Base-by-base conservation (phyloP, 2,329 filamentous ascomycete genomes). In the Aspergillus tanneri region DNA sequence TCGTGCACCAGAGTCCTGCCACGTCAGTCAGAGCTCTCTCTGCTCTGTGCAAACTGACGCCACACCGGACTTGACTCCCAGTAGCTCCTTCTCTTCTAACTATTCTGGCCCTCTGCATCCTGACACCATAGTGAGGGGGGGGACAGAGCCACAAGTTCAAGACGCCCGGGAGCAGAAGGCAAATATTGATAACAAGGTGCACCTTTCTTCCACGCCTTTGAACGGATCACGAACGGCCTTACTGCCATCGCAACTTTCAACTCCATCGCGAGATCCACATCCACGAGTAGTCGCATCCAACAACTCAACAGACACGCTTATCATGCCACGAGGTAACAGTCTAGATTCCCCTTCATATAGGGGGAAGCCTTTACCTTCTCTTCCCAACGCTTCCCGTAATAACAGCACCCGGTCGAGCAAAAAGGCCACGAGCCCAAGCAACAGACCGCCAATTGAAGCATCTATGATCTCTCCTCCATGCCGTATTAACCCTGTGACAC, bases 391-490 rank as follows among this genome's bases (percentile, higher is more conserved):
- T 5, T 52, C 63, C 2, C 64, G 62, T 28, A 55, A 53, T 12
- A 50, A 45, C 0, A 56, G 21, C 49, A 55, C 43, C 37, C 57
- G 41, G 28, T 49, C 54, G 2, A 43, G 55, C 2, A 62, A 59
- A 45, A 68, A 52, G 52, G 57, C 35, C 45, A 61, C 10, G 56
- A 56, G 47, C 46, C 55, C 21, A 46, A 59, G 22, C 51, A 56
- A 35, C 2, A 60, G 65, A 2, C 56, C 64, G 37, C 61, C 63
- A 3, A 63, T 71, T 28, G 67, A 70, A 22, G 56, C 67, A 4
- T 70, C 67, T 0, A 69, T 69, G 64, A 71, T 71, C 38, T 71
- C 68, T 3, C 63, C 68, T 18, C 68, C 68, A 3, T 60, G 60
- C 41, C 55, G 68, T 30, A 66, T 70, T 47, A 68, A 71, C 43